Percentiles rank a stretch among this genome's conserved stretches.
phyloP scores from a whole-genome alignment of 306 rosid genomes.

The Castanea sativa region DNA sequence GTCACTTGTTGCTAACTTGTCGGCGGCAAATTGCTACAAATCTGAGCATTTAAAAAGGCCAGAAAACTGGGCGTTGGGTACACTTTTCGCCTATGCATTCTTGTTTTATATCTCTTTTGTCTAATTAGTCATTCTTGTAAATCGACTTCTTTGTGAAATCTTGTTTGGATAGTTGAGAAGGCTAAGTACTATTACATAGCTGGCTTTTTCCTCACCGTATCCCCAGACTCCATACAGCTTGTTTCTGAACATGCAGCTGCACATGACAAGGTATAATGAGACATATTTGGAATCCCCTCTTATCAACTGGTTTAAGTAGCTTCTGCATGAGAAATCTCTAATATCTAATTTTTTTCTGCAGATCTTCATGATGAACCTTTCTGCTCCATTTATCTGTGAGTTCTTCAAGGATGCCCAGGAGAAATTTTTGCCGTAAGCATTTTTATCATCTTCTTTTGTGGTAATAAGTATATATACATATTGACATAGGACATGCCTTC shows the following conservation, averaged over 20 bases:
- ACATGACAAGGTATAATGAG: conserved; percentile 59
- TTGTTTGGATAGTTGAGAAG: conserved; percentile 40
- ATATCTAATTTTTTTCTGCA: conserved; percentile 23
- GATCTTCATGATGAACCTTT: conserved; percentile 90
- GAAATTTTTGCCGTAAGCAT: conserved; percentile 63
- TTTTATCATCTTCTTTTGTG: background rate
- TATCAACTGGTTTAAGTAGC: background rate
- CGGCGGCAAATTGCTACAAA: conserved; percentile 97
- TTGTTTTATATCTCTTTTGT: background rate
- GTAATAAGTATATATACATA: background rate
- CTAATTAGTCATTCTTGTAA: background rate
- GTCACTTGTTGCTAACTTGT: conserved; percentile 91
- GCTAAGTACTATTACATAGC: conserved; percentile 89
- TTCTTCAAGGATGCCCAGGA: conserved; percentile 81
- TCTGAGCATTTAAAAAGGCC: conserved; percentile 76
- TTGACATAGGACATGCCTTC: background rate
- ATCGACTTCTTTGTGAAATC: background rate
- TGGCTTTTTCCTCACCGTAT: conserved; percentile 94
- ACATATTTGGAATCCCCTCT: background rate
- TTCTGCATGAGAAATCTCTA: background rate
- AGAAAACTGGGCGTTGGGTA: conserved; percentile 95
- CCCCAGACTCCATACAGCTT: conserved; percentile 87
- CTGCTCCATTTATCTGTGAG: conserved; percentile 94
- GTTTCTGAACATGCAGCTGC: conserved; percentile 93
- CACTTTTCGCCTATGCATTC: background rate